Evolutionary conservation across 441 rosid species (phyloP), one percentile per base, ranked within the genome.

Genomic region (Erodium trifolium): DNA sequence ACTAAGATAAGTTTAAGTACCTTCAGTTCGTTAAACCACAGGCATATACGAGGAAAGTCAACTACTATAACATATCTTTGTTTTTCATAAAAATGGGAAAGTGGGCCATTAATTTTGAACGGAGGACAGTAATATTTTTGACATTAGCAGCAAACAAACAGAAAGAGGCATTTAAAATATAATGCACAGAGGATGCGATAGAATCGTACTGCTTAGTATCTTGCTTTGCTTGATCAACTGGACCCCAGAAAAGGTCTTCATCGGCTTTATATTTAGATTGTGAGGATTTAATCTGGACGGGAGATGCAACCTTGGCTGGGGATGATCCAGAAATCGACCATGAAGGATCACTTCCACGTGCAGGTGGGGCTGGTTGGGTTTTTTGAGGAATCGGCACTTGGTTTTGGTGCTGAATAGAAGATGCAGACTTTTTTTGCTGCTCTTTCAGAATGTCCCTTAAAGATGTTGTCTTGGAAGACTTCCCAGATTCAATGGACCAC

Each of bases 231-330:
- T 88, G 95, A 78, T 89, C 96, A 75, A 79, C 23, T 14, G 99
- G 97, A 59, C 99, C 98, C 96, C 98, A 95, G 77, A 94, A 94
- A 34, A 94, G 86, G 74, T 94, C 96, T 69, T 90, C 96, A 47
- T 91, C 96, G 69, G 75, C 97, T 74, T 83, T 86, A 71, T 78
- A 45, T 74, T 86, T 95, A 39, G 85, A 82, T 72, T 87, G 91
- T 67, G 81, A 72, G 73, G 88, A 82, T 73, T 84, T 84, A 5
- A 77, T 78, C 83, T 78, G 88, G 57, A 79, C 29, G 8, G 90
- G 84, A 81, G 92, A 78, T 67, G 86, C 84, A 66, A 78, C 83
- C 82, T 89, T 90, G 0, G 87, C 77, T 2, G 92, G 85, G 75
- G 91, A 87, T 71, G 93, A 76, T 69, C 80, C 75, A 29, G 93